These are phyloP conservation scores for Dichotomopilus funicola DNA, from an alignment of 2,329 filamentous ascomycete genomes.

Conservation along the genomic window DNA sequence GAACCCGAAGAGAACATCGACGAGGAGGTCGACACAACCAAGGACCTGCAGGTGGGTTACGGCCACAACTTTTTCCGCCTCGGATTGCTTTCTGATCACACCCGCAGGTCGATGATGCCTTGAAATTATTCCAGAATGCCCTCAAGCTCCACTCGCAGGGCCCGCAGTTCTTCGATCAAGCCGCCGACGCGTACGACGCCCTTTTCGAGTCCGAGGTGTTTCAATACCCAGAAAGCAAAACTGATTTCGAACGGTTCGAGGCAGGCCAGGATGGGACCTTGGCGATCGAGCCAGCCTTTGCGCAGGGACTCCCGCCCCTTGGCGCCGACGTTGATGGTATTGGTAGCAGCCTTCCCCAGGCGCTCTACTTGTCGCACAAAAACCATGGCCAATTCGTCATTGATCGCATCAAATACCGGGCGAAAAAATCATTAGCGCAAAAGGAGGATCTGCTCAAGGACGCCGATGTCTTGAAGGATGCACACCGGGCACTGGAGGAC, in stretches of 20 bases:
- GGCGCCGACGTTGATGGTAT: conserved; percentile 63
- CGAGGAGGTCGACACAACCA: conserved; percentile 89
- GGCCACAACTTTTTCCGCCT: background rate
- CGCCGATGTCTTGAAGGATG: conserved; percentile 32
- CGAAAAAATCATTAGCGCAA: conserved; percentile 28
- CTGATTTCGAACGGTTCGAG: conserved; percentile 72
- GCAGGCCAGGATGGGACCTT: conserved; percentile 45
- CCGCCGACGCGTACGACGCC: conserved; percentile 71
- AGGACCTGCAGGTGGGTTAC: conserved; percentile 69
- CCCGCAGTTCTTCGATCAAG: conserved; percentile 65
- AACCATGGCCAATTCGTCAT: conserved; percentile 89
- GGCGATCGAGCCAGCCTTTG: conserved; percentile 41
- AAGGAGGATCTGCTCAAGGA: conserved; percentile 31
- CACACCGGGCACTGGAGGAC: conserved; percentile 45
- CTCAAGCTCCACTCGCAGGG: conserved; percentile 89
- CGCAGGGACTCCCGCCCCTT: conserved; percentile 46
- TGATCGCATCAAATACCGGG: conserved; percentile 59
- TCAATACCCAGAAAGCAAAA: conserved; percentile 77
- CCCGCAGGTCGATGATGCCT: conserved; percentile 75
- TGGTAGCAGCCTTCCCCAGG: conserved; percentile 77
- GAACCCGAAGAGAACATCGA: conserved; percentile 86
- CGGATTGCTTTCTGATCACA: background rate
- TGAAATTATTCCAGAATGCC: conserved; percentile 89
- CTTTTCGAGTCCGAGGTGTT: conserved; percentile 93
- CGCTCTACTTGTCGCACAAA: conserved; percentile 89